Conservation (phyloP, 2,329 filamentous ascomycete species). For the Aspergillus aculeatinus region DNA sequence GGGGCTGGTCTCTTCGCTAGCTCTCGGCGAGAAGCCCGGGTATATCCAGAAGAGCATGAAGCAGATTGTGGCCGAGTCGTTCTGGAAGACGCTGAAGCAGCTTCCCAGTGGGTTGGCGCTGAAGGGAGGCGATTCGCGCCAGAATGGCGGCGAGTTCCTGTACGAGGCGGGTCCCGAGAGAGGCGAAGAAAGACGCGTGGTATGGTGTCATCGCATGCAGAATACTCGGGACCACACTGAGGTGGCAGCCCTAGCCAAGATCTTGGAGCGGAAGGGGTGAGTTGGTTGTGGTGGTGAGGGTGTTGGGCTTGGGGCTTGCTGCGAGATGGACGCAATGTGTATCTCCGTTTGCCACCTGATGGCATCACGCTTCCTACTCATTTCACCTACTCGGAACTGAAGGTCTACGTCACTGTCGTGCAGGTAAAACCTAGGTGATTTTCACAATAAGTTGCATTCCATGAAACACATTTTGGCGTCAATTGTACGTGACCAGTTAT, state of each 20-base stretch:
- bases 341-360: too few relatives aligned
- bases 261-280: not conserved
- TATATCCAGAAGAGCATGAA: slow-evolving; percentile 61
- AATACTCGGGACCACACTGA: slow-evolving; percentile 76
- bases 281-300: not conserved
- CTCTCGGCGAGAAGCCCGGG: slow-evolving; percentile 60
- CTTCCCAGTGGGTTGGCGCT: slow-evolving; percentile 58
- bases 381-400: too few relatives aligned
- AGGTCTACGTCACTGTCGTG: too few relatives aligned
- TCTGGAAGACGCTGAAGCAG: slow-evolving; percentile 60
- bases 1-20: slow-evolving; percentile 66
- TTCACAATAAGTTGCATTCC: too few relatives aligned
- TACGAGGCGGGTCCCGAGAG: slow-evolving; percentile 48
- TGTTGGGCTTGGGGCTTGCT: too few relatives aligned
- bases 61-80: slow-evolving; percentile 48
- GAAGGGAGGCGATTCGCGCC: slow-evolving; percentile 64
- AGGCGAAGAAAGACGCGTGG: slow-evolving; percentile 44
- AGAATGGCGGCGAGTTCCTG: slow-evolving; percentile 77
- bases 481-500: not conserved
- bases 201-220: slow-evolving; percentile 81
- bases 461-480: too few relatives aligned
- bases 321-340: too few relatives aligned
- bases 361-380: too few relatives aligned
- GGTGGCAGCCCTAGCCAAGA: slow-evolving; percentile 40
- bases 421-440: too few relatives aligned